These are phyloP conservation scores for Paratinospora sagittata DNA, from an alignment of 164 flowering plant species.

Conservation along the genomic window DNA sequence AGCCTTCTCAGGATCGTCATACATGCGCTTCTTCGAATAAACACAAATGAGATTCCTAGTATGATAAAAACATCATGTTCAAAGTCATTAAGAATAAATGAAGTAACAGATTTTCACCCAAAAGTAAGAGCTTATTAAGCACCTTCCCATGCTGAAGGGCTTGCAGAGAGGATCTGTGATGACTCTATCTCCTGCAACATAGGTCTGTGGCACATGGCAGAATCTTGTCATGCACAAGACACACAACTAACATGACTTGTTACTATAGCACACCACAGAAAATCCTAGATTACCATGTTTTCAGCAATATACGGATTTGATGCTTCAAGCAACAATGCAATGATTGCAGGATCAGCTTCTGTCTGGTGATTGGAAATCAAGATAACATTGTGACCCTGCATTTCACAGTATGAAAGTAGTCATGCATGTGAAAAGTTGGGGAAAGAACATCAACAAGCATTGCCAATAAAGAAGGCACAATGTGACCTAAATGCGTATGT, in stretches of 20 bases:
- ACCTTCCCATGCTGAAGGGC: slow-evolving; percentile 99
- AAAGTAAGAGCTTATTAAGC: slow-evolving; percentile 9
- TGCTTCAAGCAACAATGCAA: slow-evolving; percentile 72
- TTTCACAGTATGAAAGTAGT: slow-evolving; percentile 16
- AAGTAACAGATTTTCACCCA: background rate
- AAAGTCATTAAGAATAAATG: background rate
- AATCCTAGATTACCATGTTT: slow-evolving; percentile 45
- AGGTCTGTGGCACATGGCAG: slow-evolving; percentile 45
- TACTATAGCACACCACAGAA: background rate
- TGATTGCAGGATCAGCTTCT: slow-evolving; percentile 96
- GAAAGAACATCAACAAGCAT: background rate
- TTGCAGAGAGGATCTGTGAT: slow-evolving; percentile 91
- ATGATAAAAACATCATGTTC: slow-evolving; percentile 7
- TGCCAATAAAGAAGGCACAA: background rate
- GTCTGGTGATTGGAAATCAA: slow-evolving; percentile 93
- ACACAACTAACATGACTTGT: slow-evolving; percentile 7
- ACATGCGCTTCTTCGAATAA: slow-evolving; percentile 92
- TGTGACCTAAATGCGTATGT: too few species aligned
- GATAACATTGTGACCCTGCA: slow-evolving; percentile 87
- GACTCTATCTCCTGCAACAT: slow-evolving; percentile 96
- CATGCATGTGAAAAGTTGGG: slow-evolving; percentile 1
- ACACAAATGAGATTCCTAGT: slow-evolving; percentile 90
- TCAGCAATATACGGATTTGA: slow-evolving; percentile 58
- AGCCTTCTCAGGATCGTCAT: slow-evolving; percentile 71
- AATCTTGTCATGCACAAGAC: slow-evolving; percentile 16